Base-by-base conservation (phyloP, 495 filamentous ascomycete species). In the Letharia lupina region DNA sequence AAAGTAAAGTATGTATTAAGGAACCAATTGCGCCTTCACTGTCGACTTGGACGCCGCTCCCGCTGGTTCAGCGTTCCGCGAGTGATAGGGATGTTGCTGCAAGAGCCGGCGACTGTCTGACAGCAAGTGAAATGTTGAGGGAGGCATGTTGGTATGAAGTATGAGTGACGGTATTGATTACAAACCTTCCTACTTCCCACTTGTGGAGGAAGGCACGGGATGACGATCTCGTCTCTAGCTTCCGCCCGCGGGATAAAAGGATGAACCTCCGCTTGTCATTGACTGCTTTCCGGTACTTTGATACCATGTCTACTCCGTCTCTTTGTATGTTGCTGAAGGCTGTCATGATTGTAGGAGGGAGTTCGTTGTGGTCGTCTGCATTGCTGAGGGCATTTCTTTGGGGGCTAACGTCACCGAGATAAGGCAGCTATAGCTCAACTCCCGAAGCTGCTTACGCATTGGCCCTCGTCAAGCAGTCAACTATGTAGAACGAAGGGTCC, bases 191-290 rank as follows among this genome's bases (percentile, higher is more conserved):
- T 23, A 23, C 4, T 20, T 28, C 23, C 23, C 23, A 28, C 23
- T 28, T 28, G 23, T 0, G 20, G 39, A 31, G 16, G 60, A 61
- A 61, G n/a, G 60, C 2, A 9, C 35, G 48, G 62, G 48, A 54
- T 48, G 47, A 63, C 33, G 44, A 28, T 48, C 37, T 62, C 20
- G 15, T 42, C 39, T 23, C 52, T 64, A 64, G 63, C 63, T 45
- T 64, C 63, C 63, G 63, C 28, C 15, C n/a, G 52, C 20, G 31
- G 40, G 37, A 44, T 52, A 58, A 28, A 28, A 35, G 48, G 62
- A 63, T 63, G 35, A 40, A 37, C 35, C 18, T 64, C 23, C 41
- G 37, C 60, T 9, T 31, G 4, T 10, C 23, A 28, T 28, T 28
- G 23, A 28, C 23, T 28, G 23, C 23, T 28, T 0, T 28, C 23